Evolutionary conservation across 768 basidiomycete species (phyloP).

Genomic region (Heimioporus sp.): DNA sequence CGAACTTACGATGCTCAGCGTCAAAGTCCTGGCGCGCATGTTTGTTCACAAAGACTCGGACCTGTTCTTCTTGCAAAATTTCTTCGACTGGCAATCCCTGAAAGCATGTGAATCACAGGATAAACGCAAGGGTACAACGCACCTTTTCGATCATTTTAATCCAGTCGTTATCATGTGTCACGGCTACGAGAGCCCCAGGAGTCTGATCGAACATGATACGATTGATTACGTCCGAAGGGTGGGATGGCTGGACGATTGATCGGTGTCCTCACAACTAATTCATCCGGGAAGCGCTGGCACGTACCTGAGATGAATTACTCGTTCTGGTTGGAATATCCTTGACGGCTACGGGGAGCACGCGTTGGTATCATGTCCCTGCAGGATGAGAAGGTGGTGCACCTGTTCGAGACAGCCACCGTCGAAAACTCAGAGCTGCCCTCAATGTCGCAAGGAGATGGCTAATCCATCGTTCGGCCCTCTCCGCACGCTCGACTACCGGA

Average conservation of each 20-base stretch:
- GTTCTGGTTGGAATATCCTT: neutral
- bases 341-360: neutral
- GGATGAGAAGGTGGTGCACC: neutral
- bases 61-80: neutral
- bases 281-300: neutral
- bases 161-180: conserved; percentile 11
- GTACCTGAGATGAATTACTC: conserved; percentile 6
- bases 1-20: too few species aligned
- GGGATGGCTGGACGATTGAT: neutral
- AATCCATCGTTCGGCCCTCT: neutral
- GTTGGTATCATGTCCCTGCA: too few species aligned
- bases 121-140: neutral
- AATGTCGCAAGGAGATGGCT: too few species aligned
- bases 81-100: neutral
- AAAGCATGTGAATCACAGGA: too few species aligned
- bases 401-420: neutral
- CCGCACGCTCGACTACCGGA: neutral
- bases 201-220: neutral
- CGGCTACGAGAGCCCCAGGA: neutral
- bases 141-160: conserved; percentile 2
- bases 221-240: conserved; percentile 8
- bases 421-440: neutral
- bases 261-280: too few species aligned
- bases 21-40: neutral
- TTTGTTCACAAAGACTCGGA: too few species aligned